These are phyloP conservation scores for Penicillium rolfsii DNA, from an alignment of 2,329 filamentous ascomycete species.

Conservation along the genomic window DNA sequence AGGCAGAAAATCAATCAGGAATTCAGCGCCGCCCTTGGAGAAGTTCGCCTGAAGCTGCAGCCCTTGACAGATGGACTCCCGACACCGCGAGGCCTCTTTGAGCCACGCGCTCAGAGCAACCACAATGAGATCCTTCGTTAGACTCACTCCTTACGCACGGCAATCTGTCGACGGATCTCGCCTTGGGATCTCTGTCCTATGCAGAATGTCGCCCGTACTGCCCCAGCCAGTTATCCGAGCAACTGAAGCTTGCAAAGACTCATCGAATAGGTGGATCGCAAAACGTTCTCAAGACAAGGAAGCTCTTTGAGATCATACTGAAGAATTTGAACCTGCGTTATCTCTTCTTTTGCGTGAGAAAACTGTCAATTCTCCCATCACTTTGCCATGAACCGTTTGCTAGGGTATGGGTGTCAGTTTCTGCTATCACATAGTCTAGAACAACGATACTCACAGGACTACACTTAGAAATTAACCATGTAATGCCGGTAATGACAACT, in stretches of 20 bases:
- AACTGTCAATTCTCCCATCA: background rate
- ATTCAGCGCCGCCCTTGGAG: too few relatives aligned
- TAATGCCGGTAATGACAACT: background rate
- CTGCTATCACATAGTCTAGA: background rate
- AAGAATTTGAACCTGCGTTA: background rate
- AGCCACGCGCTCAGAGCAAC: too few relatives aligned
- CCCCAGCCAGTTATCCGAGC: too few relatives aligned
- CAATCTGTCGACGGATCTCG: too few relatives aligned
- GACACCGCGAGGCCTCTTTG: too few relatives aligned
- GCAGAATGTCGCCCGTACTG: too few relatives aligned
- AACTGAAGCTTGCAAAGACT: background rate
- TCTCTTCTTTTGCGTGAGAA: background rate
- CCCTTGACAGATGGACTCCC: too few relatives aligned
- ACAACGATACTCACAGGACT: conserved; percentile 1
- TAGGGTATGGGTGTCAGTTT: background rate
- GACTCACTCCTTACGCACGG: too few relatives aligned
- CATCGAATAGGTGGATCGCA: background rate
- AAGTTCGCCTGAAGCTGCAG: too few relatives aligned
- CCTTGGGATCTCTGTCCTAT: too few relatives aligned
- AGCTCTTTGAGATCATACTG: background rate
- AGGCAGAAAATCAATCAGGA: too few relatives aligned
- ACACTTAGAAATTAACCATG: conserved; percentile 2
- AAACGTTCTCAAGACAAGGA: background rate
- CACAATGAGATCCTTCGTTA: too few relatives aligned
- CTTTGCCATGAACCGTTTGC: background rate